Base-by-base conservation (phyloP, 306 rosid genomes). In the Arachis hypogaea region DNA sequence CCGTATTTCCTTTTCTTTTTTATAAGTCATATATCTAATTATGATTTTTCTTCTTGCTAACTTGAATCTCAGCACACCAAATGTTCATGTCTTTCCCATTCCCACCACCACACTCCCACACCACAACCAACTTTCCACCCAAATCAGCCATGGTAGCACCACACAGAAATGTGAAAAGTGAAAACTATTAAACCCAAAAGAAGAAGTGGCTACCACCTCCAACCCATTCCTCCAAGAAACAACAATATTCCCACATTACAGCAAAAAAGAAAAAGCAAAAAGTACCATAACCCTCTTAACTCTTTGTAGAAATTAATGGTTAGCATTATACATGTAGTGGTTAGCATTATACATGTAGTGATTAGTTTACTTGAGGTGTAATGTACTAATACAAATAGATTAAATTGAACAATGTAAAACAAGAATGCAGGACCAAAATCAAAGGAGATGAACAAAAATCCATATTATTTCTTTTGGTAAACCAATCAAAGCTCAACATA, bases 131-230 rank as follows among this genome's bases (percentile, higher is more conserved):
- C 5, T 79, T 89, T n/a, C 89, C 93, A n/a, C 92, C 92, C 72
- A 85, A 72, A 77, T 88, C 69, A 12, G 90, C 93, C 96, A 89
- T 86, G 0, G 96, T 92, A 0, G 97, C 97, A 0, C 96, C 96
- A 33, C 91, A 89, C 47, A 89, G 70, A 70, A 92, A 89, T 43
- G 63, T 46, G 60, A 63, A 63, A 73, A 63, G 62, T 64, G 36
- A 30, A 30, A 56, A 69, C 14, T 14, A 14, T 14, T 14, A 84
- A 72, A 82, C 85, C 82, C 69, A 72, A 75, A 72, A 71, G 36
- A 67, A 42, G 78, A 72, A 42, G 78, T 82, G 73, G 61, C 72
- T 76, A 44, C 41, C 78, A 73, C 68, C 83, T 73, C 77, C 76
- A 85, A 59, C 85, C 89, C 85, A 79, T 59, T 66, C 72, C 85